Conservation (phyloP, 2,329 filamentous ascomycete species). For the Alternaria tenuissima region DNA sequence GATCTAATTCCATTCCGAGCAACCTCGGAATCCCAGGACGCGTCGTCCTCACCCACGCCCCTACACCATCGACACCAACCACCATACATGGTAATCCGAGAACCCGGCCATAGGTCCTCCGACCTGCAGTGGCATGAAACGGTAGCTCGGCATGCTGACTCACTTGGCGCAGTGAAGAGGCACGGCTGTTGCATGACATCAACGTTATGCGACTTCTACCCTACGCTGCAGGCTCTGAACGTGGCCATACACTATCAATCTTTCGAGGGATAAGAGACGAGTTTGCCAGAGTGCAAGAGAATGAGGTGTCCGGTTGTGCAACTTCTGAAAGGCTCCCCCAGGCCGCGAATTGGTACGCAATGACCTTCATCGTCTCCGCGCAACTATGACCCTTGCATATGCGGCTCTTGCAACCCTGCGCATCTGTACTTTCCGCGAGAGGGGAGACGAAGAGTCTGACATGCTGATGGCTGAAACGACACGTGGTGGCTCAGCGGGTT, state of each 20-base stretch:
- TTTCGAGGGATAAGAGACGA: neutral
- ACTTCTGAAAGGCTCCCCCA: neutral
- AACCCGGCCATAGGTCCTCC: neutral
- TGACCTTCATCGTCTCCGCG: neutral
- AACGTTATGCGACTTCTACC: neutral
- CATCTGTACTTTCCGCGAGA: neutral
- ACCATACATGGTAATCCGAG: neutral
- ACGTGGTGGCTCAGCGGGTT: slow-evolving; percentile 15
- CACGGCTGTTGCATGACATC: neutral
- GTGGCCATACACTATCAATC: neutral
- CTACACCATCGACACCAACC: neutral
- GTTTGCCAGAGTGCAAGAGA: neutral
- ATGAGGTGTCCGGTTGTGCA: neutral
- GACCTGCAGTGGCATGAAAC: neutral
- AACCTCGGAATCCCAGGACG: too few species aligned
- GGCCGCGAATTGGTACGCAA: neutral
- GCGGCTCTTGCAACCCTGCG: neutral
- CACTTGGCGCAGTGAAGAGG: neutral
- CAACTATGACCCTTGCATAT: neutral
- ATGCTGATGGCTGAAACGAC: slow-evolving; percentile 7
- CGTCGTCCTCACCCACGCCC: neutral
- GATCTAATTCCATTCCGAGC: too few species aligned
- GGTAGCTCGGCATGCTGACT: neutral
- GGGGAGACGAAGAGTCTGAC: slow-evolving; percentile 1
- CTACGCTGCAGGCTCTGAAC: neutral